Evolutionary conservation across 2,329 filamentous ascomycete species (phyloP).

Genomic region (Cordyceps militaris): DNA sequence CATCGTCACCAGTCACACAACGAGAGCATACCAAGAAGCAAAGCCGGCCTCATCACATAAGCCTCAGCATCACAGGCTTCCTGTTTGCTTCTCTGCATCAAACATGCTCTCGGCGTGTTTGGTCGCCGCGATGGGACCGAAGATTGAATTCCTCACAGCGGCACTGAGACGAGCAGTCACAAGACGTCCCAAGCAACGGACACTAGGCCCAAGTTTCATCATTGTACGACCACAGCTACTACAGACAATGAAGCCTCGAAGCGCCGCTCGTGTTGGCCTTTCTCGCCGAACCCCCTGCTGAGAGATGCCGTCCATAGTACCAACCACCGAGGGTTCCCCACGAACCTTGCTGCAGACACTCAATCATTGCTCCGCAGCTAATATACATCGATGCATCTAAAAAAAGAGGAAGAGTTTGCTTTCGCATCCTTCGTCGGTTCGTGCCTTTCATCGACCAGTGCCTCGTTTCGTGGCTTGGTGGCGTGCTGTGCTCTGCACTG

Average conservation of each 20-base stretch:
- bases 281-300: background rate
- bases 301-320: background rate
- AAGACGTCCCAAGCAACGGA: background rate
- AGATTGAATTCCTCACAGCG: background rate
- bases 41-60: background rate
- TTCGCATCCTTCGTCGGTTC: background rate
- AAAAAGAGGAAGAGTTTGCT: background rate
- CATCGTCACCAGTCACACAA: background rate
- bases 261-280: too few species aligned
- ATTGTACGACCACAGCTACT: too few species aligned
- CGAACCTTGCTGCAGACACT: background rate
- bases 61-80: background rate
- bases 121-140: background rate
- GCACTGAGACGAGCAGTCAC: background rate
- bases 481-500: background rate
- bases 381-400: background rate
- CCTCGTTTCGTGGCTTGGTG: background rate
- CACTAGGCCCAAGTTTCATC: background rate
- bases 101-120: background rate
- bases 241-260: too few species aligned
- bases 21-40: background rate
- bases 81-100: background rate
- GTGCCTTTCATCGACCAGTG: background rate
- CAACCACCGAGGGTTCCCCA: background rate
- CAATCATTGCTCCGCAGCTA: background rate